Conservation (phyloP, 2,329 filamentous ascomycete species). For the Phialophora tarda region DNA sequence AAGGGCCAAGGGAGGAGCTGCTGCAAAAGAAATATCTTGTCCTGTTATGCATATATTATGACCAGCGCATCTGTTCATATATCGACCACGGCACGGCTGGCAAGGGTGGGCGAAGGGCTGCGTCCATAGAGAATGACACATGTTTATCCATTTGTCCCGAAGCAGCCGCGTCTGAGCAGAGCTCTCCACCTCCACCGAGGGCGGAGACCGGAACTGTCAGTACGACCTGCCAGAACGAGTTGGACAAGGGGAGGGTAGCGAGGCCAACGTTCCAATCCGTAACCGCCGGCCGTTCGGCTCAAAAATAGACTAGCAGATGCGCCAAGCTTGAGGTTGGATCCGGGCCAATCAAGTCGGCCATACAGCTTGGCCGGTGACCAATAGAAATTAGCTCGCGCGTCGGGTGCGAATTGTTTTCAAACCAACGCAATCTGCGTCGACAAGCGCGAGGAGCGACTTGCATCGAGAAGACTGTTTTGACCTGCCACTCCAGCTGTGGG, state of each 20-base stretch:
- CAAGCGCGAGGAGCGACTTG: constrained; percentile 28
- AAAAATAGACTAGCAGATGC: constrained; percentile 14
- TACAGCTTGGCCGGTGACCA: neutral
- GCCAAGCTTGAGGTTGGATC: constrained; percentile 9
- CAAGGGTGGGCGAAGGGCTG: neutral
- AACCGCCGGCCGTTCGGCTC: constrained; percentile 10
- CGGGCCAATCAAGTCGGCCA: constrained; percentile 15
- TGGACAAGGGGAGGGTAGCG: neutral
- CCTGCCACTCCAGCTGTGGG: neutral
- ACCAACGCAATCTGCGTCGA: constrained; percentile 29
- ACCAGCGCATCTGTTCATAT: neutral
- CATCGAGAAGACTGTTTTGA: constrained; percentile 2
- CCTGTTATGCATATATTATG: neutral
- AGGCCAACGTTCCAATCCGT: neutral
- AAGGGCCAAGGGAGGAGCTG: neutral
- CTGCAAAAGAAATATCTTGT: neutral
- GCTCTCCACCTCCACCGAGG: neutral
- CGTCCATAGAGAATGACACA: neutral
- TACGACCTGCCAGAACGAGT: neutral
- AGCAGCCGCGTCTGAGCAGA: neutral
- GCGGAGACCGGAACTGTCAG: neutral
- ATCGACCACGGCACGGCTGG: neutral
- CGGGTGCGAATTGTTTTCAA: constrained; percentile 17
- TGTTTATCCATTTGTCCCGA: neutral
- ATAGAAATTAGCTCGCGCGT: neutral